These are phyloP conservation scores for Umbelopsis sp. DNA, from an alignment of 192 early-diverging fungal genomes.

Conservation along the genomic window DNA sequence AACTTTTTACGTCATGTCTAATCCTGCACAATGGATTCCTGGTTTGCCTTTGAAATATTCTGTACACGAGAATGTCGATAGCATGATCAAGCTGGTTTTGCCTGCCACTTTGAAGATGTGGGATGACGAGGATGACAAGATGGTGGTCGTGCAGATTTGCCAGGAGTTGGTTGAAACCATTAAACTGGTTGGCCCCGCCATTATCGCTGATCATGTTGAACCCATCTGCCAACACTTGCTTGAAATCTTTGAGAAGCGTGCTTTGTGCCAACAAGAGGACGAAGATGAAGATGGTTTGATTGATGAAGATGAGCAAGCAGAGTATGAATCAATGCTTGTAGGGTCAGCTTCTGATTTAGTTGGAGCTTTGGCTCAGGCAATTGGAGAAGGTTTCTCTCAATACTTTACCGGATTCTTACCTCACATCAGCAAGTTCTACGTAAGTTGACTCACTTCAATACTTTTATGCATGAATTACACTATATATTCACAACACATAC, in stretches of 20 bases:
- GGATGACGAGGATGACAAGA: conserved; percentile 82
- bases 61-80: conserved; percentile 75
- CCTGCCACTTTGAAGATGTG: conserved; percentile 72
- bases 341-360: conserved; percentile 81
- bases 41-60: conserved; percentile 70
- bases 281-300: conserved; percentile 62
- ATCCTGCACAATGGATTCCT: conserved; percentile 70
- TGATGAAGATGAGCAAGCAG: conserved; percentile 85
- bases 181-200: conserved; percentile 73
- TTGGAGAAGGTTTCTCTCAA: conserved; percentile 74
- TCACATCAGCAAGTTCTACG: conserved; percentile 77
- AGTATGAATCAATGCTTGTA: conserved; percentile 82
- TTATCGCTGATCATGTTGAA: conserved; percentile 51
- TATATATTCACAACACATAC: conserved; percentile 23
- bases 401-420: conserved; percentile 82
- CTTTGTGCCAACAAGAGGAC: conserved; percentile 71
- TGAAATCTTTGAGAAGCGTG: conserved; percentile 72
- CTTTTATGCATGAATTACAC: not conserved
- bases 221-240: conserved; percentile 41
- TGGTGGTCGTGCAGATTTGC: conserved; percentile 81
- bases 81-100: conserved; percentile 68
- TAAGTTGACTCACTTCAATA: conserved; percentile 25
- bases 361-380: conserved; percentile 69
- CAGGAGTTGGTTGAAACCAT: conserved; percentile 71
- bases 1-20: conserved; percentile 77